Conservation (phyloP, 208 protist genomes). For the Leishmania arabica region DNA sequence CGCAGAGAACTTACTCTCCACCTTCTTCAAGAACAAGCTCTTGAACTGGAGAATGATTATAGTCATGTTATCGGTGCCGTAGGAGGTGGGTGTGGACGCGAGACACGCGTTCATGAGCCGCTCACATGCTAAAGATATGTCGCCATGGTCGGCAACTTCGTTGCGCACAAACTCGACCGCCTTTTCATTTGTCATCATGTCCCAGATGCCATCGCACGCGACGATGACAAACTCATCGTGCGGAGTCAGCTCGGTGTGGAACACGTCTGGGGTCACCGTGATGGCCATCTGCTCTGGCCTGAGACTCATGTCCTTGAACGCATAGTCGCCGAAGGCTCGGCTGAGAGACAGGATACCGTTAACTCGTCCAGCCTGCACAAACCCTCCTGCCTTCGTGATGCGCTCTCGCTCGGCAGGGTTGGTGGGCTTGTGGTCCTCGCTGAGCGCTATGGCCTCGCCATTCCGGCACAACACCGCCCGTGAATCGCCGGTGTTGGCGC, state of each 20-base stretch:
- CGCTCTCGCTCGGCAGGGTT: slow-evolving; percentile 81
- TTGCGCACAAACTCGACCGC: slow-evolving; percentile 90
- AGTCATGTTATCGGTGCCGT: slow-evolving; percentile 93
- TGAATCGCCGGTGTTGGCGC: slow-evolving; percentile 94
- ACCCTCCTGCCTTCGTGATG: slow-evolving; percentile 89
- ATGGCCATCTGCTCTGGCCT: slow-evolving; percentile 79
- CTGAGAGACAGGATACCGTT: slow-evolving; percentile 96
- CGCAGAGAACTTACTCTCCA: slow-evolving; percentile 49
- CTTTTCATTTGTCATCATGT: slow-evolving; percentile 91
- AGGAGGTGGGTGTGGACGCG: slow-evolving; percentile 55
- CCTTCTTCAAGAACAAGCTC: slow-evolving; percentile 82
- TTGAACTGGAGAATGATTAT: slow-evolving; percentile 92
- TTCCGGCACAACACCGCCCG: slow-evolving; percentile 86
- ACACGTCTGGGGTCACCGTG: slow-evolving; percentile 73
- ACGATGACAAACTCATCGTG: slow-evolving; percentile 93
- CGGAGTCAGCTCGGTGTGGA: slow-evolving; percentile 75
- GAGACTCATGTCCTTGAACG: slow-evolving; percentile 84
- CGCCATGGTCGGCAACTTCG: slow-evolving; percentile 81
- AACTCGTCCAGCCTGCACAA: slow-evolving; percentile 91
- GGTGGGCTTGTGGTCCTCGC: slow-evolving; percentile 95
- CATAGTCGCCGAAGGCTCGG: slow-evolving; percentile 95
- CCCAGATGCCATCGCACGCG: slow-evolving; percentile 94
- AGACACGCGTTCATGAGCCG: slow-evolving; percentile 85
- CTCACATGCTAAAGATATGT: slow-evolving; percentile 87
- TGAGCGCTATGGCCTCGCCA: slow-evolving; percentile 89